phyloP scores from a whole-genome alignment of 75 land plant species.

The Pinus taeda region DNA sequence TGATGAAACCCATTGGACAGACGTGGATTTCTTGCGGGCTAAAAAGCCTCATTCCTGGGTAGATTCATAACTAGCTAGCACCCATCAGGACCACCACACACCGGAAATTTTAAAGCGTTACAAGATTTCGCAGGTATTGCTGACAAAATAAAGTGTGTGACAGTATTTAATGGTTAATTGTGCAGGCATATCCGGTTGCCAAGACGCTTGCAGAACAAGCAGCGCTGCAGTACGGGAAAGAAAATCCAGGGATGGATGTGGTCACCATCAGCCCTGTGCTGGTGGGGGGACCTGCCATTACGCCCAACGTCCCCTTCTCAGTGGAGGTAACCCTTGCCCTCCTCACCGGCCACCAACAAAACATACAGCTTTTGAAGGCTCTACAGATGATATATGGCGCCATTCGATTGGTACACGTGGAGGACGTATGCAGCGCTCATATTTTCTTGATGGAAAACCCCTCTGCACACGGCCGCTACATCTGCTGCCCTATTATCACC shows the following conservation, averaged over 20 bases:
- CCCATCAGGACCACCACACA: background rate
- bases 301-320: background rate
- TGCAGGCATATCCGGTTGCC: background rate
- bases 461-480: conserved; percentile 51
- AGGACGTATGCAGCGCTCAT: conserved; percentile 48
- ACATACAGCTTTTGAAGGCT: no score
- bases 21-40: conserved; percentile 11
- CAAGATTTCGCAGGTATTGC: no score
- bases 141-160: no score
- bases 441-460: conserved; percentile 46
- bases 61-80: background rate
- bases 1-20: conserved; percentile 45
- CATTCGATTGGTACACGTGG: conserved; percentile 32
- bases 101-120: no score
- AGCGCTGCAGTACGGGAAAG: conserved; percentile 25
- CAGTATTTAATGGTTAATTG: no score
- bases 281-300: conserved; percentile 22
- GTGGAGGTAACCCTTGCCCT: no score
- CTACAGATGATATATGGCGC: no score
- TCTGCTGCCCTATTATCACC: conserved; percentile 32
- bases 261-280: conserved; percentile 19
- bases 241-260: conserved; percentile 22
- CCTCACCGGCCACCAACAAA: no score
- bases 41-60: conserved; percentile 43
- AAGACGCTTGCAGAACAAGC: conserved; percentile 31